Conservation (phyloP, 805 yeast species). For the Candida sithepensis region DNA sequence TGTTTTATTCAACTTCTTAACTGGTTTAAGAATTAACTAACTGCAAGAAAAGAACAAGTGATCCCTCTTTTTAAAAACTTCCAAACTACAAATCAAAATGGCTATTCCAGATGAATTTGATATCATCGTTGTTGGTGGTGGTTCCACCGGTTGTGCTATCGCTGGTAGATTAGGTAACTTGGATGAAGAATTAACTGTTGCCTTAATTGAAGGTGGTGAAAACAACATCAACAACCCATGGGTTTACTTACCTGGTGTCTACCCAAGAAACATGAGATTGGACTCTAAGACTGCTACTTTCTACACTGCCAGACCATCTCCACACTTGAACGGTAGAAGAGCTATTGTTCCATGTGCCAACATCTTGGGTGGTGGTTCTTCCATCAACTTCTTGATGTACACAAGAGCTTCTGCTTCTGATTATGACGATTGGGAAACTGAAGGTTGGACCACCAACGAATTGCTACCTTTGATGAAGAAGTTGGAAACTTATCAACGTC, state of each 20-base stretch:
- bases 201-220: slow-evolving; percentile 28
- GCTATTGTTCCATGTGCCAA: slow-evolving; percentile 30
- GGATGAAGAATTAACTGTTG: slow-evolving; percentile 23
- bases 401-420: slow-evolving; percentile 31
- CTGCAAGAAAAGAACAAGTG: background rate
- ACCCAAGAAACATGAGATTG: slow-evolving; percentile 29
- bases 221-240: slow-evolving; percentile 29
- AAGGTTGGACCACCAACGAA: slow-evolving; percentile 28
- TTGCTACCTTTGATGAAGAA: slow-evolving; percentile 26
- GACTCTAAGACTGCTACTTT: slow-evolving; percentile 29
- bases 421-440: slow-evolving; percentile 28
- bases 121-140: slow-evolving; percentile 28
- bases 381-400: slow-evolving; percentile 29
- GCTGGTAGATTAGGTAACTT: slow-evolving; percentile 28
- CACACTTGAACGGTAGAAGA: slow-evolving; percentile 26
- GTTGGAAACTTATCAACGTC: slow-evolving; percentile 28
- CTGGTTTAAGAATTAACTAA: too few relatives aligned
- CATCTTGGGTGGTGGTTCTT: slow-evolving; percentile 29
- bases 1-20: background rate
- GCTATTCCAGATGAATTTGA: slow-evolving; percentile 29
- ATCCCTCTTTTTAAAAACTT: too few relatives aligned
- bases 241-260: slow-evolving; percentile 28
- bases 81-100: slow-evolving; percentile 14
- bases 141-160: slow-evolving; percentile 26
- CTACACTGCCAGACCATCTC: slow-evolving; percentile 26